Evolutionary conservation across 805 yeast genomes (phyloP), one percentile per base, ranked within the genome.

Genomic region (Lachancea thermotolerans): DNA sequence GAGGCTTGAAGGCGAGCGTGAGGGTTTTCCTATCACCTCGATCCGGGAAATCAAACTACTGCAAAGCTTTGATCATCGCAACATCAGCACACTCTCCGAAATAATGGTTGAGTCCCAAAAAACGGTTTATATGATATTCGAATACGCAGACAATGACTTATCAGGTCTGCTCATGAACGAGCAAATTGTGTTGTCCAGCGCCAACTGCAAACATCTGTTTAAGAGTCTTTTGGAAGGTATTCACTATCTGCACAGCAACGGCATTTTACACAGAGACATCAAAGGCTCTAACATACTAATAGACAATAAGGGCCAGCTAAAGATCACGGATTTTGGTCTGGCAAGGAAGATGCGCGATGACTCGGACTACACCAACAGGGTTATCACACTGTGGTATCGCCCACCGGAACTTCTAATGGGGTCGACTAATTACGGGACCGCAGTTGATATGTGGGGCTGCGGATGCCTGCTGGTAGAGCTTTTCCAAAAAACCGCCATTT

Each of bases 1-100:
- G 37, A 67, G 97, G 49, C 72, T 93, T 56, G 97, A 93, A 59
- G 67, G 79, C 7, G 98, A 91, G 61, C 73, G 88, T 40, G 99
- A 93, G 59, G 97, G 98, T 0, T 87, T 93, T 64, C 99, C 99
- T 2, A 85, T 93, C 17, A 93, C 99, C 0, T 95, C 98, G 0
- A 79, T 89, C 58, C 73, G 99, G 53, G 99, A 93, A 67, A 87
- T 90, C 49, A 81, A 88, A 51, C 68, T 91, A 14, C 69, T 91
- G 39, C 97, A 91, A 63, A 53, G 64, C 14, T 80, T 90, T 53
- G 78, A 84, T 44, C 96, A 93, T 64, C 76, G 73, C 14, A 88
- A 90, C 60, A 79, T 93, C 25, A 87, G 91, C 11, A 82, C 91
- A 0, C 69, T 93, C 35, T 65, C 77, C 37, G 99, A 93, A 62